Evolutionary conservation across 768 basidiomycete species (phyloP), one percentile per base, ranked within the genome.

Genomic region (Hypholoma sublateritium): DNA sequence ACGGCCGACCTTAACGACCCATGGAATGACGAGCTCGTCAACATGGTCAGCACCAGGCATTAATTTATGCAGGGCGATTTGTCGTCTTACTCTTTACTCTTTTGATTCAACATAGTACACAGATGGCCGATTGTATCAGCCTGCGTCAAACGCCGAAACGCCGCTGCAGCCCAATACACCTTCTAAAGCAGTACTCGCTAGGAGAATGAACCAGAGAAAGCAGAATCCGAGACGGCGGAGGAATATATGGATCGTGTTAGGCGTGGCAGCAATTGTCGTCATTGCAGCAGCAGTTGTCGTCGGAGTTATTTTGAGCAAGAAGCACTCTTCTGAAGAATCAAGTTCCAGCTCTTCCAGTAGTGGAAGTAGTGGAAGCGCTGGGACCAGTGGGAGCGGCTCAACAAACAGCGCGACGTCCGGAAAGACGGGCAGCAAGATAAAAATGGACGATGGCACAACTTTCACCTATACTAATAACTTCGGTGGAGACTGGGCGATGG

Each of bases 401-500:
- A 47, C 57, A 8, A 59, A 34, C 0, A 51, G 52, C 14, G 60
- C 56, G 12, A 77, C 73, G 9, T 74, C 78, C 4, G 93, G 93
- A 16, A 80, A 75, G 19, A 78, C 83, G 56, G 93, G 93, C 12
- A 88, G 83, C 55, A 72, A 74, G 13, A 74, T 94, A 43, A 86
- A 80, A 2, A 79, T 81, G 64, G 90, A 86, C 2, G 86, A 94
- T 65, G 94, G 94, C 9, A 79, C 84, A 4, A 88, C 79, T 2
- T 90, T 93, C 74, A 87, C 78, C 1, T 98, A 97, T 72, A 67
- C 68, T 42, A 97, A 95, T 68, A 51, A 77, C 7, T 91, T 91
- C 63, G 92, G 91, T 53, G 94, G 95, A 0, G 80, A 76, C 62
- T 97, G 94, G 93, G 87, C 85, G 48, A 79, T 76, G 62, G 84